Evolutionary conservation across 352 stramenopile genomes (phyloP).

Genomic region (Pythium scleroteichum): DNA sequence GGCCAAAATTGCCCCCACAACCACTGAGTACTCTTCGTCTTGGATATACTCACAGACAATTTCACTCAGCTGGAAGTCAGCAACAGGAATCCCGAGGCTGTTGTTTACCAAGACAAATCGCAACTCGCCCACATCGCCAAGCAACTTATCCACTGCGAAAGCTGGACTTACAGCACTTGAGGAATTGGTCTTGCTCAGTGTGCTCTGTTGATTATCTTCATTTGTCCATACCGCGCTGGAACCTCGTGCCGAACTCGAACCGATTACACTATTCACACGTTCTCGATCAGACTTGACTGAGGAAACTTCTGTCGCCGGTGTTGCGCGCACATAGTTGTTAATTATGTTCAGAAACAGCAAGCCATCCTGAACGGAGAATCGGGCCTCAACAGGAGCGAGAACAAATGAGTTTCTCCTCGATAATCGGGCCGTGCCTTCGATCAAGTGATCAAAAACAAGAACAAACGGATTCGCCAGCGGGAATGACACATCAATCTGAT

Average conservation of each 20-base stretch:
- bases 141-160: conserved; percentile 75
- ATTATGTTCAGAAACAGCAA: conserved; percentile 83
- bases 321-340: conserved; percentile 79
- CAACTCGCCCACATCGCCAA: conserved; percentile 83
- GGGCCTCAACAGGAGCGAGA: conserved; percentile 76
- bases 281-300: conserved; percentile 10
- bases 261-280: conserved; percentile 4
- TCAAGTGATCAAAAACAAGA: conserved; percentile 81
- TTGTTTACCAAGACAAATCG: conserved; percentile 89
- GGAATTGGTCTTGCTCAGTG: conserved; percentile 21
- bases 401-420: conserved; percentile 79
- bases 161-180: background rate
- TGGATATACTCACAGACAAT: conserved; percentile 89
- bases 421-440: conserved; percentile 53
- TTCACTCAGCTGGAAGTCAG: conserved; percentile 84
- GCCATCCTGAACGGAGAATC: conserved; percentile 86
- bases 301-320: conserved; percentile 5
- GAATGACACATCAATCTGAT: conserved; percentile 81
- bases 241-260: conserved; percentile 9
- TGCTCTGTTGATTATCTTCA: conserved; percentile 16
- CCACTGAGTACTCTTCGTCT: conserved; percentile 83
- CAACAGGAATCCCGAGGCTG: conserved; percentile 83
- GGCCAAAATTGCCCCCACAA: conserved; percentile 71
- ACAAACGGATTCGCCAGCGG: conserved; percentile 81
- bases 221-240: conserved; percentile 5